A percentile compares a stretch with the other conserved stretches of the same genome.
phyloP scores from a whole-genome alignment of 1,139 yeast species.

The Nakaseomyces sp. region DNA sequence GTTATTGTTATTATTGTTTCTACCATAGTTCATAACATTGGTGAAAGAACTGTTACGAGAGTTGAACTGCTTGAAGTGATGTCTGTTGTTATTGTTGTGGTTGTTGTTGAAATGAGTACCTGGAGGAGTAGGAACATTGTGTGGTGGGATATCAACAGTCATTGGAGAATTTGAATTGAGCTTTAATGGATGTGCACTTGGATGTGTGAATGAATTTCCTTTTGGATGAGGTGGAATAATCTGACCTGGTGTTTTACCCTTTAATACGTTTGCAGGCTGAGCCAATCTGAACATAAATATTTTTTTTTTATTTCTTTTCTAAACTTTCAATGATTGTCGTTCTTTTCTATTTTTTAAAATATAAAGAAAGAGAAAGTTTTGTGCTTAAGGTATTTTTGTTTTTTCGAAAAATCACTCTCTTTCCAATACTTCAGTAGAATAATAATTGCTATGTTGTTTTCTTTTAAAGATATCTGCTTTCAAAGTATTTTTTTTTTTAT shows the following conservation, averaged over 20 bases:
- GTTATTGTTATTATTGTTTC: constrained; percentile 5
- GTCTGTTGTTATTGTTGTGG: constrained; percentile 9
- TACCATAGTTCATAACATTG: constrained; percentile 26
- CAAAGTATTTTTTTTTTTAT: neutral
- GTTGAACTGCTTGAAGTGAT: constrained; percentile 3
- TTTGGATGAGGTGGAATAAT: constrained; percentile 13
- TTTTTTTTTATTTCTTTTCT: too few species aligned
- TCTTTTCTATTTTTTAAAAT: too few species aligned
- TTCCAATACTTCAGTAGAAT: too few species aligned
- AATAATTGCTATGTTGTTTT: too few species aligned
- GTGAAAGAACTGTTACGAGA: constrained; percentile 10
- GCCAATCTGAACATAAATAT: constrained; percentile 22
- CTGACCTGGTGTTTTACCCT: constrained; percentile 23
- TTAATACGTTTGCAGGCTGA: constrained; percentile 24
- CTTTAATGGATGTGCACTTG: constrained; percentile 5
- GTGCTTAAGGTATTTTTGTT: too few species aligned
- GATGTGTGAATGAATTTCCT: constrained; percentile 3
- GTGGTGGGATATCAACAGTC: constrained; percentile 2
- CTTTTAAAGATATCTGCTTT: too few species aligned
- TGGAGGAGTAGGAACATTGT: neutral
- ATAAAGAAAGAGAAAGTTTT: too few species aligned
- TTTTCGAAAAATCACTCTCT: neutral
- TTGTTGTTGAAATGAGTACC: constrained; percentile 7
- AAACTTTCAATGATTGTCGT: too few species aligned
- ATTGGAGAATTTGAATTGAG: neutral